phyloP scores from a whole-genome alignment of 75 land plant species.

The Sequoia sempervirens region DNA sequence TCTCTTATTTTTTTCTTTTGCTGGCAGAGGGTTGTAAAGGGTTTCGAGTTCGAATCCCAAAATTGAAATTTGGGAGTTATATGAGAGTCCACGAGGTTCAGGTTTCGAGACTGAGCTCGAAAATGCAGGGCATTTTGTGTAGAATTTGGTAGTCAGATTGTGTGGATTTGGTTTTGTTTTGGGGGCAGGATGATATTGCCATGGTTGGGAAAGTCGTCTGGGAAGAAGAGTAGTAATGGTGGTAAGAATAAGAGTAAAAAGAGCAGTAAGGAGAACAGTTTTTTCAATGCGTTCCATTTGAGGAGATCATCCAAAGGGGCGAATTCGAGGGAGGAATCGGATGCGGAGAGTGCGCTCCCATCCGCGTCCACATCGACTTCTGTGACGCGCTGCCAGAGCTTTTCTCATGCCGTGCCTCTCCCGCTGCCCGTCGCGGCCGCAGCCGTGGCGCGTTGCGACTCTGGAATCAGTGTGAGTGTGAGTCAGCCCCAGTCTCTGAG shows the following conservation, averaged over 20 bases:
- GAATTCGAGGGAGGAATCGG: neutral
- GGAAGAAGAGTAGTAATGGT: neutral
- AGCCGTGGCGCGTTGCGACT: slow-evolving; percentile 21
- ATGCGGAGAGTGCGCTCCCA: neutral
- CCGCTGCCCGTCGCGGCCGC: slow-evolving; percentile 47
- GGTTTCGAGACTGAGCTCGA: neutral
- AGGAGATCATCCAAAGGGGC: neutral
- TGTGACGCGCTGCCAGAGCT: slow-evolving; percentile 1
- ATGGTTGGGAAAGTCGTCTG: neutral
- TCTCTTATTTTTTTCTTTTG: neutral
- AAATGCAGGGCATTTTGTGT: slow-evolving; percentile 4
- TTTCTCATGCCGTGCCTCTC: slow-evolving; percentile 38
- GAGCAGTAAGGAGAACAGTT: neutral
- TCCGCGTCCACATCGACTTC: neutral
- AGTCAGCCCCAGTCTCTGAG: slow-evolving; percentile 13
- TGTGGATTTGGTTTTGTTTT: neutral
- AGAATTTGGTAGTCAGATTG: neutral
- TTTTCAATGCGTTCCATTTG: neutral
- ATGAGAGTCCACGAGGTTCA: too few relatives aligned
- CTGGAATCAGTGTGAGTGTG: slow-evolving; percentile 26
- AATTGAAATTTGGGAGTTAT: neutral
- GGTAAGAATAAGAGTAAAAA: neutral
- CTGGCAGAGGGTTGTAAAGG: neutral
- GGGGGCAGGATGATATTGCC: neutral
- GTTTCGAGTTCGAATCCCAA: neutral